These are phyloP conservation scores for Pythium inflatum DNA, from an alignment of 352 stramenopile species.

Conservation along the genomic window DNA sequence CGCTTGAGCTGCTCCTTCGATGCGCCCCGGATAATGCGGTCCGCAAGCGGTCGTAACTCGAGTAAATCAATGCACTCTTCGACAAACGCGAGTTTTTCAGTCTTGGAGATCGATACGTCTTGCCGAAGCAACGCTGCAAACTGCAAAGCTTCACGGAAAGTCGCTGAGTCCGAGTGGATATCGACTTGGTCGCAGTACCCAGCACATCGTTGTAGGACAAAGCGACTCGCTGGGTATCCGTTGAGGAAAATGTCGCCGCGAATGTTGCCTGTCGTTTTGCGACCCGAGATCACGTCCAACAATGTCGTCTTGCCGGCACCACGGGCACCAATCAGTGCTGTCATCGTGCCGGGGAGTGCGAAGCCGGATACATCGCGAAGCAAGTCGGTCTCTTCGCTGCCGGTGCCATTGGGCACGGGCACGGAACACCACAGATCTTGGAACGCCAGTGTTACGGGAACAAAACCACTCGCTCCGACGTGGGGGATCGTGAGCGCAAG, in stretches of 20 bases:
- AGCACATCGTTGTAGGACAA: constrained; percentile 23
- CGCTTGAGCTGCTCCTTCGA: constrained; percentile 93
- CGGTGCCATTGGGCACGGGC: constrained; percentile 25
- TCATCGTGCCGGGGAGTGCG: constrained; percentile 41
- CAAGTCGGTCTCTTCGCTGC: constrained; percentile 50
- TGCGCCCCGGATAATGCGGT: constrained; percentile 65
- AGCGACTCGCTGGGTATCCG: constrained; percentile 20
- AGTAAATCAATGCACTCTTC: constrained; percentile 61
- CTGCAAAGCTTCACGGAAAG: constrained; percentile 28
- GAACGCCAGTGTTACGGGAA: constrained; percentile 40
- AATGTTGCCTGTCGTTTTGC: constrained; percentile 81
- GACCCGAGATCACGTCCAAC: constrained; percentile 89
- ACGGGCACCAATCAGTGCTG: constrained; percentile 49
- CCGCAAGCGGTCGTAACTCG: constrained; percentile 46
- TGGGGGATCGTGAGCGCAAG: constrained; percentile 23
- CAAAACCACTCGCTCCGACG: constrained; percentile 30
- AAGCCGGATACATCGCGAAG: constrained; percentile 39
- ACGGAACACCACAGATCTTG: constrained; percentile 44
- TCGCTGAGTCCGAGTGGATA: constrained; percentile 34
- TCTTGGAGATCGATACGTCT: not conserved
- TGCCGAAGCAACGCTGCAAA: constrained; percentile 27
- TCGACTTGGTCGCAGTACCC: constrained; percentile 35
- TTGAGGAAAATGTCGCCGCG: constrained; percentile 49
- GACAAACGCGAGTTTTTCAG: constrained; percentile 37
- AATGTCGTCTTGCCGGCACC: constrained; percentile 90